Percentiles rank a stretch among this genome's conserved stretches.
Evolutionary conservation across 164 flowering plant genomes (phyloP).

Genomic region (Cinnamomum micranthum): DNA sequence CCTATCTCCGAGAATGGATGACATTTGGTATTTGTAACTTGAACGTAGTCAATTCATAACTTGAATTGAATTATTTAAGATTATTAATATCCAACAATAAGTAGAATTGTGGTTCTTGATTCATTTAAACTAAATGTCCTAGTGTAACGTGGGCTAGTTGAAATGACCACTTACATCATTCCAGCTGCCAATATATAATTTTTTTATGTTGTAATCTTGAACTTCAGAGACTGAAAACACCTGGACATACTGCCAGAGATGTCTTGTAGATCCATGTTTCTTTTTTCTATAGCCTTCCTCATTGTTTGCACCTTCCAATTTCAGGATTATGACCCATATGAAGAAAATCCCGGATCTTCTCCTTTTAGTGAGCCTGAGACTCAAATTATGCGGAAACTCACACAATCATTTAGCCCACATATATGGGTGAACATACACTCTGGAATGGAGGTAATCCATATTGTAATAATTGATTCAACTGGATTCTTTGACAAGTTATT

Average conservation of each 20-base stretch:
- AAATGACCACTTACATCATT: neutral
- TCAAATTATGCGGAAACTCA: conserved; percentile 85
- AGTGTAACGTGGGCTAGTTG: neutral
- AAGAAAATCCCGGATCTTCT: conserved; percentile 92
- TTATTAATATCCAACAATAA: neutral
- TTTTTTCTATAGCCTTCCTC: neutral
- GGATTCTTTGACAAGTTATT: neutral
- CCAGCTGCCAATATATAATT: neutral
- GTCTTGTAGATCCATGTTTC: neutral
- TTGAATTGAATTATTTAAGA: neutral
- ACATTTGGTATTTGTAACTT: neutral
- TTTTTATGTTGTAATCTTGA: neutral
- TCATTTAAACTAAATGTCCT: neutral
- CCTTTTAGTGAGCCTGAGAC: conserved; percentile 98
- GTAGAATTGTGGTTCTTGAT: neutral
- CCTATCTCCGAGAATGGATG: neutral
- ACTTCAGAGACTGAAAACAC: neutral
- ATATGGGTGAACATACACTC: conserved; percentile 96
- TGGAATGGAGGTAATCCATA: conserved; percentile 84
- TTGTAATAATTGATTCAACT: neutral
- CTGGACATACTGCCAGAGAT: neutral
- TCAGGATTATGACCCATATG: conserved; percentile 96
- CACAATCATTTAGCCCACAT: conserved; percentile 81
- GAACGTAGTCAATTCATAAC: neutral
- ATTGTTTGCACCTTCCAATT: conserved; percentile 10